Evolutionary conservation across 352 stramenopile genomes (phyloP).

Genomic region (Globisporangium acanthophoron): DNA sequence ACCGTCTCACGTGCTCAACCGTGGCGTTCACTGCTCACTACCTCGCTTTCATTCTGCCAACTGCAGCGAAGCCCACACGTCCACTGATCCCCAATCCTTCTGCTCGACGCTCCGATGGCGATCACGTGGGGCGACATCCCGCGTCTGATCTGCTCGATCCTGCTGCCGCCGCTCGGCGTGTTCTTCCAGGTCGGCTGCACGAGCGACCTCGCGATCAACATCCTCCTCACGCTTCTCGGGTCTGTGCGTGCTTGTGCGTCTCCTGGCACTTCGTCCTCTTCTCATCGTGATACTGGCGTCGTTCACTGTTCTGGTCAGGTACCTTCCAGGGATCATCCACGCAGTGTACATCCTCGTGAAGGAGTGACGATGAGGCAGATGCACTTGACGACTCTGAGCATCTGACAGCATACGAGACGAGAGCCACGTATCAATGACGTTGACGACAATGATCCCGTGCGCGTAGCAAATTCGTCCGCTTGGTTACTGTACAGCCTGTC

Average conservation of each 20-base stretch:
- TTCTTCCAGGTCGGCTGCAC: slow-evolving; percentile 36
- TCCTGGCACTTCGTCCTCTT: neutral
- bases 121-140: slow-evolving; percentile 65
- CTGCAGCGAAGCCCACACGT: no score
- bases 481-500: no score
- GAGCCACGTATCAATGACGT: no score
- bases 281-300: neutral
- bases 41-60: no score
- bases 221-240: slow-evolving; percentile 57
- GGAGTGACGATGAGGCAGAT: slow-evolving; percentile 24
- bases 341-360: slow-evolving; percentile 73
- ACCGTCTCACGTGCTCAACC: no score
- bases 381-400: neutral
- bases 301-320: slow-evolving; percentile 16
- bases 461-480: no score
- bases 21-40: no score
- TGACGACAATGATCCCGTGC: no score
- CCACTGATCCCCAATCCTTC: no score
- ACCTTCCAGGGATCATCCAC: slow-evolving; percentile 68
- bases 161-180: slow-evolving; percentile 34
- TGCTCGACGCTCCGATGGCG: slow-evolving; percentile 21
- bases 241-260: slow-evolving; percentile 8
- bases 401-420: no score
- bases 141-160: slow-evolving; percentile 56
- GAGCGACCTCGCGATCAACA: slow-evolving; percentile 50